Evolutionary conservation across 495 filamentous ascomycete species (phyloP).

Genomic region (Talaromyces adpressus): DNA sequence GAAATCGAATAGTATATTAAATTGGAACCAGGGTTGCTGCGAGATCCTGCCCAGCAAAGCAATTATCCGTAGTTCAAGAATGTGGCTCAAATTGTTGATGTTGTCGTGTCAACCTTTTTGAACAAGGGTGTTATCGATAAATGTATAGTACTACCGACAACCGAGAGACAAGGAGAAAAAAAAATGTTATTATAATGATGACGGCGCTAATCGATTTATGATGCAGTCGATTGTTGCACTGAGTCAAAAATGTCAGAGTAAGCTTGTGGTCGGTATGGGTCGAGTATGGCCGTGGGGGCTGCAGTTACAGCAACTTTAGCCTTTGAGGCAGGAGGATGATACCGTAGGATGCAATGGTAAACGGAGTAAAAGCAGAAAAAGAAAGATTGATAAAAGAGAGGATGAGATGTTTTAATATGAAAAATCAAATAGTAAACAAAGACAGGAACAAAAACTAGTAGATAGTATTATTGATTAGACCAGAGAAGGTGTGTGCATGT

Average conservation of each 20-base stretch:
- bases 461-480: conserved; percentile 1
- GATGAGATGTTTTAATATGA: neutral
- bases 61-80: conserved; percentile 8
- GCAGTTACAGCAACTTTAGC: neutral
- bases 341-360: conserved; percentile 21
- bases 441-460: neutral
- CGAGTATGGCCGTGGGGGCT: conserved; percentile 5
- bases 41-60: conserved; percentile 35
- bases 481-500: conserved; percentile 19
- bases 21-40: conserved; percentile 8
- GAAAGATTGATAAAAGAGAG: conserved; percentile 18
- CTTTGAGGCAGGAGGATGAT: conserved; percentile 2
- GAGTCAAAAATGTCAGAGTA: neutral
- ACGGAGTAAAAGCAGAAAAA: conserved; percentile 4
- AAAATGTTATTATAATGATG: neutral
- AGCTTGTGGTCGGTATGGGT: neutral
- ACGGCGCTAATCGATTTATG: conserved; percentile 6
- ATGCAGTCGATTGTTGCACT: conserved; percentile 6
- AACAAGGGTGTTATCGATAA: conserved; percentile 8
- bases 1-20: neutral
- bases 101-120: conserved; percentile 41
- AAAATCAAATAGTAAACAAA: neutral
- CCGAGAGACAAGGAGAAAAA: neutral
- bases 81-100: conserved; percentile 18
- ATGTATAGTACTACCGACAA: neutral